Evolutionary conservation across 148 eudicot species (phyloP).

Genomic region (Camellia japonica): DNA sequence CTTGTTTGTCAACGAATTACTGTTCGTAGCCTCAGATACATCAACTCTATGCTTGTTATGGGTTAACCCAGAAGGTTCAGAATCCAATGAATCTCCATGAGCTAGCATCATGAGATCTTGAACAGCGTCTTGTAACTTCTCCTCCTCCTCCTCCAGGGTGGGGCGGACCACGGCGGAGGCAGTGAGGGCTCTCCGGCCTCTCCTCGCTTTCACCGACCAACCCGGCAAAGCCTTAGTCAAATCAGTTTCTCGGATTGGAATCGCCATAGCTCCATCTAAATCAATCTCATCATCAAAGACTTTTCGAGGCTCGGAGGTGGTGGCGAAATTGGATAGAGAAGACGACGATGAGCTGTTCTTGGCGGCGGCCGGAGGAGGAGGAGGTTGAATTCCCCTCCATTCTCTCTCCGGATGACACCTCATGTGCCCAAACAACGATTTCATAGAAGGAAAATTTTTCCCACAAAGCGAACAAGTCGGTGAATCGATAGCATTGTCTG

Average conservation of each 20-base stretch:
- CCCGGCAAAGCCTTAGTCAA: conserved; percentile 9
- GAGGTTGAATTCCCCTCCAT: conserved; percentile 49
- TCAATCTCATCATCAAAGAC: background rate
- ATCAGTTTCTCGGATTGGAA: background rate
- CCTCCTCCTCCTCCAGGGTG: conserved; percentile 2
- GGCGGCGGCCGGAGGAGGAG: conserved; percentile 17
- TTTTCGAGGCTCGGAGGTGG: background rate
- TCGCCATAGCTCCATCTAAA: background rate
- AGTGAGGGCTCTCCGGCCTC: conserved; percentile 27
- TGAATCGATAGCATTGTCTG: background rate
- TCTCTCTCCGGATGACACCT: conserved; percentile 55
- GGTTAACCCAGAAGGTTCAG: conserved; percentile 1
- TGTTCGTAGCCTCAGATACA: background rate
- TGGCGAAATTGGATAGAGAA: background rate
- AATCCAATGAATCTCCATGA: conserved; percentile 14
- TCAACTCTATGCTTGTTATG: background rate
- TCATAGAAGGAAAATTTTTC: conserved; percentile 37
- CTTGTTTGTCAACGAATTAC: background rate
- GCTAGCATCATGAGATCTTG: conserved; percentile 25
- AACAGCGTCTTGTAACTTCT: conserved; percentile 22
- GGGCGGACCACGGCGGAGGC: background rate
- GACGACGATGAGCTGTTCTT: conserved; percentile 18
- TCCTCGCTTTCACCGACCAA: conserved; percentile 30
- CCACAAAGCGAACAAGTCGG: conserved; percentile 21
- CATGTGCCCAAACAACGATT: conserved; percentile 66